Percentiles rank a stretch among this genome's conserved stretches.
These are phyloP conservation scores for Boletellus emodensis DNA, from an alignment of 768 basidiomycete genomes.

Conservation along the genomic window DNA sequence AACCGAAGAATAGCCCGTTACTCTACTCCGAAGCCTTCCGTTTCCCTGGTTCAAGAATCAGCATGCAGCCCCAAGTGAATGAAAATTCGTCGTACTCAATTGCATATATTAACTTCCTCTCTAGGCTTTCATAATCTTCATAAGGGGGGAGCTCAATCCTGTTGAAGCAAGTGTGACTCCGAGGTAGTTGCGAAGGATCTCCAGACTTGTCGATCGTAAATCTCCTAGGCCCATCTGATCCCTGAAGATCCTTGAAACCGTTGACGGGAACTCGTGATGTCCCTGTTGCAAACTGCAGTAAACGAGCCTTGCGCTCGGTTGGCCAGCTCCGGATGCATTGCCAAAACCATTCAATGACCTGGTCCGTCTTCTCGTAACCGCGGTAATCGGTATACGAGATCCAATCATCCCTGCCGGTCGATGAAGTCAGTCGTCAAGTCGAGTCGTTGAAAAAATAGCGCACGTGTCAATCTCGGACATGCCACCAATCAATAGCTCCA, in stretches of 20 bases:
- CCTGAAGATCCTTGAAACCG: slow-evolving; percentile 93
- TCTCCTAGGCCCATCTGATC: slow-evolving; percentile 85
- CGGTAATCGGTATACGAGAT: slow-evolving; percentile 92
- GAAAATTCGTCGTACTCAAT: slow-evolving; percentile 58
- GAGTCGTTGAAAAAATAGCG: slow-evolving; percentile 20
- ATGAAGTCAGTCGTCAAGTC: not conserved
- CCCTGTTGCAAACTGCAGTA: slow-evolving; percentile 86
- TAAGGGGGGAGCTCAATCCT: slow-evolving; percentile 86
- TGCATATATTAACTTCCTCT: slow-evolving; percentile 79
- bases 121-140: slow-evolving; percentile 80
- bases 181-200: slow-evolving; percentile 80
- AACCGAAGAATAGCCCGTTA: slow-evolving; percentile 23
- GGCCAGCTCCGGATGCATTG: slow-evolving; percentile 89
- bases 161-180: slow-evolving; percentile 95
- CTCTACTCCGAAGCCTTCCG: slow-evolving; percentile 72
- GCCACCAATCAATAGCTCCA: slow-evolving; percentile 87
- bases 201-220: slow-evolving; percentile 97
- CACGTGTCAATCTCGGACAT: slow-evolving; percentile 90
- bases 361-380: slow-evolving; percentile 79
- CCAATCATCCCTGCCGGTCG: slow-evolving; percentile 72
- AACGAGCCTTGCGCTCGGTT: slow-evolving; percentile 78
- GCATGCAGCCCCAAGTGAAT: not conserved
- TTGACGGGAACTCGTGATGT: slow-evolving; percentile 86
- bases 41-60: slow-evolving; percentile 48
- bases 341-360: slow-evolving; percentile 96